Evolutionary conservation across 2,329 filamentous ascomycete species (phyloP).

Genomic region (Cytospora schulzeri): DNA sequence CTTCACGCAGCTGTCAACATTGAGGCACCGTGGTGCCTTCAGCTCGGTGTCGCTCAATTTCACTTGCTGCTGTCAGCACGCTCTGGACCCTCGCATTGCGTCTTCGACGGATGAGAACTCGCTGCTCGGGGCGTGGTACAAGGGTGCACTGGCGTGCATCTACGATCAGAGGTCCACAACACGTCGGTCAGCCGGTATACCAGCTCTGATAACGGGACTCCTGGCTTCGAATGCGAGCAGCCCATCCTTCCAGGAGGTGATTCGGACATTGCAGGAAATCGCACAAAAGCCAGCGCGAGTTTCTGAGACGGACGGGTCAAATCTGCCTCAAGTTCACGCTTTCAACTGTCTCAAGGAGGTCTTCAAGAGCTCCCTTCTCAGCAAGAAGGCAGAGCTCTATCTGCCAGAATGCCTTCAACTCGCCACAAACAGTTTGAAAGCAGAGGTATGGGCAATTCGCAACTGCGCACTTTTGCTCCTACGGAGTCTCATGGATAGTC

Average conservation of each 20-base stretch:
- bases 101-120: slow-evolving; percentile 39
- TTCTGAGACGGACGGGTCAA: slow-evolving; percentile 62
- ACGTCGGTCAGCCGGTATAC: slow-evolving; percentile 87
- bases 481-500: slow-evolving; percentile 77
- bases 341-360: slow-evolving; percentile 92
- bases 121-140: slow-evolving; percentile 71
- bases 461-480: slow-evolving; percentile 92
- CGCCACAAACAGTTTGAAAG: slow-evolving; percentile 78
- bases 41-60: slow-evolving; percentile 92
- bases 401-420: slow-evolving; percentile 74
- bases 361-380: slow-evolving; percentile 79
- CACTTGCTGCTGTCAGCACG: slow-evolving; percentile 71
- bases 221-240: slow-evolving; percentile 64
- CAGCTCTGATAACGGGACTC: slow-evolving; percentile 81
- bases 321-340: slow-evolving; percentile 89
- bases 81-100: slow-evolving; percentile 48
- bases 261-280: slow-evolving; percentile 63
- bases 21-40: slow-evolving; percentile 91
- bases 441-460: slow-evolving; percentile 88
- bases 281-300: slow-evolving; percentile 55
- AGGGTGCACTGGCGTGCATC: slow-evolving; percentile 70
- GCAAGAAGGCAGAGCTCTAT: slow-evolving; percentile 71
- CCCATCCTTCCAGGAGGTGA: slow-evolving; percentile 66
- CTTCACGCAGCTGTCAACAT: slow-evolving; percentile 78
- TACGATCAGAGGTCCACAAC: slow-evolving; percentile 79